Percentiles rank a stretch among this genome's conserved stretches.
These are phyloP conservation scores for Saxophila tyrrhenica DNA, from an alignment of 495 filamentous ascomycete genomes.

Conservation along the genomic window DNA sequence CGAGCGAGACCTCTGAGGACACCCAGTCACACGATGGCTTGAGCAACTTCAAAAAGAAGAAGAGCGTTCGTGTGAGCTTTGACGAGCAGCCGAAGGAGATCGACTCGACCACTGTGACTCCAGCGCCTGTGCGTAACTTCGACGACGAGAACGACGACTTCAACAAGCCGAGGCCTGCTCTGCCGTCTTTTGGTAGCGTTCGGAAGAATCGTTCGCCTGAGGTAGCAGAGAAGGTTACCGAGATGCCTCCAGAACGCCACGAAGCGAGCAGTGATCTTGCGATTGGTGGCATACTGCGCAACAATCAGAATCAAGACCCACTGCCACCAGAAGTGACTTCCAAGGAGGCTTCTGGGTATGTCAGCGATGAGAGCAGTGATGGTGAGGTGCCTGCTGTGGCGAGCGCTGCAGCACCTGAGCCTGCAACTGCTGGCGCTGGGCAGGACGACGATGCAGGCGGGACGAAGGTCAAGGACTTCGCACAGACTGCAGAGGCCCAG, in stretches of 20 bases:
- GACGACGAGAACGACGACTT: constrained; percentile 48
- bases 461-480: constrained; percentile 8
- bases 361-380: constrained; percentile 32
- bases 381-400: constrained; percentile 4
- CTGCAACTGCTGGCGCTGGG: not conserved
- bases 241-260: constrained; percentile 24
- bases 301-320: constrained; percentile 46
- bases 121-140: constrained; percentile 9
- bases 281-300: constrained; percentile 47
- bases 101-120: constrained; percentile 22
- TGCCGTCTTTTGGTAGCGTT: constrained; percentile 80
- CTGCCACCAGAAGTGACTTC: constrained; percentile 56
- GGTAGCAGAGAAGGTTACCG: constrained; percentile 30
- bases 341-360: constrained; percentile 47
- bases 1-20: constrained; percentile 51
- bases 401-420: not conserved
- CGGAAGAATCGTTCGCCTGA: constrained; percentile 19
- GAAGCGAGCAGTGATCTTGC: constrained; percentile 54
- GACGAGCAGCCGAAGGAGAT: constrained; percentile 59
- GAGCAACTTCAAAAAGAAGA: constrained; percentile 43
- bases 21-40: constrained; percentile 50
- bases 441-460: not conserved
- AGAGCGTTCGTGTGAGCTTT: constrained; percentile 71
- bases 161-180: constrained; percentile 56
- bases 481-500: not conserved